A percentile compares a stretch with the other conserved stretches of the same genome.
Conservation (phyloP, 371 early-diverging fungal species). For the Mortierella sp. region DNA sequence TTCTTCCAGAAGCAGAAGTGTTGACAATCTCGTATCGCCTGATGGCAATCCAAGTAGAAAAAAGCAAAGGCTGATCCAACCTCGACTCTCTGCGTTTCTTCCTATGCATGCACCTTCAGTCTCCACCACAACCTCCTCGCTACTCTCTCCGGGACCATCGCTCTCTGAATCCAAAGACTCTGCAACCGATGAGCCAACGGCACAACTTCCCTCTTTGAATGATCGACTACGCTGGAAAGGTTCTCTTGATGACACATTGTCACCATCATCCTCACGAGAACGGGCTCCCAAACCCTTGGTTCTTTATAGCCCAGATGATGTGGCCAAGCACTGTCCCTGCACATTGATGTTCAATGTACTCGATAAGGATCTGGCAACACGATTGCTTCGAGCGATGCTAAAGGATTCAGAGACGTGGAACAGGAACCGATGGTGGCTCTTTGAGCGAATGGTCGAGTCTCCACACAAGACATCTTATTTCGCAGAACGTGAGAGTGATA, state of each 20-base stretch:
- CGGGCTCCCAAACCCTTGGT: conserved; percentile 25
- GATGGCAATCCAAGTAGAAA: conserved; percentile 12
- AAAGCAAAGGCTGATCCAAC: conserved; percentile 40
- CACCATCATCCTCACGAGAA: background rate
- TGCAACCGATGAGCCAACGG: background rate
- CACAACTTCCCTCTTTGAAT: conserved; percentile 21
- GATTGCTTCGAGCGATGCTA: conserved; percentile 42
- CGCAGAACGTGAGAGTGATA: conserved; percentile 30
- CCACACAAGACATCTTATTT: conserved; percentile 54
- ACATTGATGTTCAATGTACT: conserved; percentile 49
- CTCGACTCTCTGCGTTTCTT: conserved; percentile 36
- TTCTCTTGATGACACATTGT: background rate
- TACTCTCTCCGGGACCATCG: background rate
- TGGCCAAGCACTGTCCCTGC: conserved; percentile 47
- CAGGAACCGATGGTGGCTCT: conserved; percentile 56
- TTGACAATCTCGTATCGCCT: background rate
- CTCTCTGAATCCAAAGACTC: background rate
- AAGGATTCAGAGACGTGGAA: conserved; percentile 53
- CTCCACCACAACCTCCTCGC: background rate
- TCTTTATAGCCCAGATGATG: conserved; percentile 47
- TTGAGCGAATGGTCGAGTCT: conserved; percentile 56
- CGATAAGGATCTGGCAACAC: conserved; percentile 44
- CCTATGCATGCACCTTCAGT: conserved; percentile 4
- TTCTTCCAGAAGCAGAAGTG: background rate
- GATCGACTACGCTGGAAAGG: conserved; percentile 44